Base-by-base conservation (phyloP, 2,329 filamentous ascomycete species). In the Colletotrichum spaethianum region DNA sequence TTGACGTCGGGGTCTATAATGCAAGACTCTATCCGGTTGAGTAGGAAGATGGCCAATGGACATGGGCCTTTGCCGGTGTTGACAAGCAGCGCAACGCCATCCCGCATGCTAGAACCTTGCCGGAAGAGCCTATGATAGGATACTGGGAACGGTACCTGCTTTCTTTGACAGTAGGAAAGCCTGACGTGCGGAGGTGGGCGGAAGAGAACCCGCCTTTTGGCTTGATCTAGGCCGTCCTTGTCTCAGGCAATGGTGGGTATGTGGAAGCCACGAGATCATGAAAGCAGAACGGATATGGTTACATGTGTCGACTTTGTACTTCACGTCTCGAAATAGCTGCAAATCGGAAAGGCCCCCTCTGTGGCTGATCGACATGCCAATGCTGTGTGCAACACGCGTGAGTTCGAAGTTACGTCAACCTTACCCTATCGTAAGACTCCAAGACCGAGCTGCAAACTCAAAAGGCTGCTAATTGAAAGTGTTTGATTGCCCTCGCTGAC, bases 111-210 rank as follows among this genome's bases (percentile, higher is more conserved):
- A 79, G 79, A 28, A 79, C 83, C 33, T 80, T 91, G 82, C 80
- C 86, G 9, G 88, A 90, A 76, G 87, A 89, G 76, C 84, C 81
- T 4, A 75, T 90, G 16, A 87, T 87, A 0, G 86, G 85, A 1
- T 89, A 86, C 77, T 68, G 63, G 56, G 87, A 90, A 77, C 78
- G 83, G 60, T 83, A 85, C 73, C 73, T 89, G 16, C 76, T 90
- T 14, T 77, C 82, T 56, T 68, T 88, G 75, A 81, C 84, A 31
- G 82, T 81, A 0, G 85, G 86, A 2, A 78, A 75, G 12, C 82
- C 85, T 8, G 84, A 85, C 44, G 82, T 87, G 8, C 83, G 61
- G 52, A 63, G 42, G 12, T 72, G 52, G 44, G 59, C 28, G 23
- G 60, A 56, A 38, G 33, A 69, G 16, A 63, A 52, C n/a, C 33